Conservation (phyloP, 441 rosid species). For the Gossypium gossypioides region DNA sequence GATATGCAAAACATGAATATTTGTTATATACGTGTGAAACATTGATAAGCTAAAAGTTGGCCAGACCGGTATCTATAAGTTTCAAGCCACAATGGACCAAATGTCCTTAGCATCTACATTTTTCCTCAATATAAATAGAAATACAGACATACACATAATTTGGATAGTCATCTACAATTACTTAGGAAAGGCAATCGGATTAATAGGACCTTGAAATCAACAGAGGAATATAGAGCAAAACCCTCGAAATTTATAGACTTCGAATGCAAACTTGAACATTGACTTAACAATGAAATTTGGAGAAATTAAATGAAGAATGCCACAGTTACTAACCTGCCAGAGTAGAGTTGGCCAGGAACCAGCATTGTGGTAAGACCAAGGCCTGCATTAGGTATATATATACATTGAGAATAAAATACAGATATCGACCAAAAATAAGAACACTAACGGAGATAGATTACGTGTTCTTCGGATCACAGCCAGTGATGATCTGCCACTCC, state of each 20-base stretch:
- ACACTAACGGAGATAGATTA: constrained; percentile 25
- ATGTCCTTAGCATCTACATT: neutral
- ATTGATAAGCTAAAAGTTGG: neutral
- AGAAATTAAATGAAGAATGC: neutral
- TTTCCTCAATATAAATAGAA: too few relatives aligned
- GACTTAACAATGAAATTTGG: neutral
- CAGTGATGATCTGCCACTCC: constrained; percentile 89
- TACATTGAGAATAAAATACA: neutral
- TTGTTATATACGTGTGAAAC: neutral
- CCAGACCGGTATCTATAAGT: neutral
- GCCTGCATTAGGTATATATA: constrained; percentile 30
- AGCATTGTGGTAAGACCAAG: constrained; percentile 88
- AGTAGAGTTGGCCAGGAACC: constrained; percentile 90
- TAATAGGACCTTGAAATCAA: neutral
- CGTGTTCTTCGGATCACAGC: constrained; percentile 92
- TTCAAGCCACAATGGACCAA: neutral
- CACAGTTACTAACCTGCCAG: constrained; percentile 59
- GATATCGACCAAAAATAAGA: neutral
- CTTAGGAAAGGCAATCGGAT: neutral
- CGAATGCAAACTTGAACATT: neutral
- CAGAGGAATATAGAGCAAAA: neutral
- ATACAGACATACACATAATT: neutral
- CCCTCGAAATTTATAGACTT: neutral
- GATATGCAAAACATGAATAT: neutral
- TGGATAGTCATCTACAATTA: neutral